A percentile compares a stretch with the other conserved stretches of the same genome.
phyloP scores from a whole-genome alignment of 805 yeast genomes.

The Candida palmyrensis region DNA sequence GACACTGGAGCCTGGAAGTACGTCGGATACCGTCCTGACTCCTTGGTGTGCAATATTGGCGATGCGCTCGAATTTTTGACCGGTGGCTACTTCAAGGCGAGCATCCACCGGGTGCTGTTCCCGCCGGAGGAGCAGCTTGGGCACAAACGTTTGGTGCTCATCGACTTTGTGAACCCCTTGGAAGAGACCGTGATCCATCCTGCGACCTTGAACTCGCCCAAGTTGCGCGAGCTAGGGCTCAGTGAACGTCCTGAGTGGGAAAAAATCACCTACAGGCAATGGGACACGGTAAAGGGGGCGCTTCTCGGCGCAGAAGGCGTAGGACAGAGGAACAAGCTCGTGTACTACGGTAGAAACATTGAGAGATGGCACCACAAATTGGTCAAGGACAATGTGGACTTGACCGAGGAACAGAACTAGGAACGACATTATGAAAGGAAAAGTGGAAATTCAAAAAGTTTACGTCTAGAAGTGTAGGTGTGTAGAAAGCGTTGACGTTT shows the following conservation, averaged over 20 bases:
- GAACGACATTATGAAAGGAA: too few relatives aligned
- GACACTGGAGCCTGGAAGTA: conserved; percentile 34
- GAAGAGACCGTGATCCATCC: conserved; percentile 36
- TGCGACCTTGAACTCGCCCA: conserved; percentile 33
- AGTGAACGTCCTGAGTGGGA: conserved; percentile 18
- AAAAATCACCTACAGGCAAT: conserved; percentile 18
- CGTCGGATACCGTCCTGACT: conserved; percentile 34
- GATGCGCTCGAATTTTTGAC: conserved; percentile 38
- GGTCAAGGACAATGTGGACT: background rate
- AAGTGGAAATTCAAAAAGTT: too few relatives aligned
- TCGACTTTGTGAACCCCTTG: conserved; percentile 40
- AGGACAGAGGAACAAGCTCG: conserved; percentile 33
- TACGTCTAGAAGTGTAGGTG: too few relatives aligned
- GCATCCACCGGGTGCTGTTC: conserved; percentile 43
- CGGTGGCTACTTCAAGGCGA: conserved; percentile 44
- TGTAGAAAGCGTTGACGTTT: too few relatives aligned
- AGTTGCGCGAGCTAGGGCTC: conserved; percentile 27
- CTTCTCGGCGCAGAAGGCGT: conserved; percentile 38
- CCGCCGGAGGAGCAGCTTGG: conserved; percentile 39
- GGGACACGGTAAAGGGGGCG: conserved; percentile 41
- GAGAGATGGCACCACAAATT: conserved; percentile 38
- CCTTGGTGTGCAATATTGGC: conserved; percentile 38
- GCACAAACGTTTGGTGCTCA: conserved; percentile 33
- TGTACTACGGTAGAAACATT: conserved; percentile 34
- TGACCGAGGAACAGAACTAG: too few relatives aligned